phyloP scores from a whole-genome alignment of 345 rosid species.

The Melaleuca quinquenervia region DNA sequence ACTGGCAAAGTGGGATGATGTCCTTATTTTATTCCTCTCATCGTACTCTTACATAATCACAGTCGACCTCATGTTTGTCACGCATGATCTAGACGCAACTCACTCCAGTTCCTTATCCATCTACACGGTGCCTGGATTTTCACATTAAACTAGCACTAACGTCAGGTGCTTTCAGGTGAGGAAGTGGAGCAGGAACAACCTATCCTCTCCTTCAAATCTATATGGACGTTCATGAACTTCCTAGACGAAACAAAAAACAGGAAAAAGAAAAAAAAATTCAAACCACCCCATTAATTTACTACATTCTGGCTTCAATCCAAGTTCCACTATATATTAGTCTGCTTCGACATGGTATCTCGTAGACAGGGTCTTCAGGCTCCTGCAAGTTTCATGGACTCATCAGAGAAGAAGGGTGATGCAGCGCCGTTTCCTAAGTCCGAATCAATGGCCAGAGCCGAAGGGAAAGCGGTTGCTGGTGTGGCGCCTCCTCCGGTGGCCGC shows the following conservation, averaged over 20 bases:
- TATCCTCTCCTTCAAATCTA: neutral
- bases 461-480: conserved; percentile 6
- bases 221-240: neutral
- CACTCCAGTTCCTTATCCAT: neutral
- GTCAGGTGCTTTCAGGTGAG: neutral
- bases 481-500: neutral
- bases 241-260: neutral
- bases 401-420: neutral
- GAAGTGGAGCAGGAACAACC: conserved; percentile 1
- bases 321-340: neutral
- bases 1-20: neutral
- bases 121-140: neutral
- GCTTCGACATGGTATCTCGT: neutral
- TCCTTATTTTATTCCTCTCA: too few species aligned
- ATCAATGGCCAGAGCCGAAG: conserved; percentile 6
- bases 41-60: neutral
- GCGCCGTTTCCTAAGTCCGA: conserved; percentile 2
- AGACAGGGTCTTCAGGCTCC: neutral
- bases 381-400: conserved; percentile 17
- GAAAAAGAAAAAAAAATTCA: neutral
- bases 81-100: neutral
- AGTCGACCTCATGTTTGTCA: neutral
- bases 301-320: neutral
- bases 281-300: neutral
- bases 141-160: neutral